A percentile compares a stretch with the other conserved stretches of the same genome.
Conservation (phyloP, 2,329 filamentous ascomycete genomes). For the Pyrenophora seminiperda region DNA sequence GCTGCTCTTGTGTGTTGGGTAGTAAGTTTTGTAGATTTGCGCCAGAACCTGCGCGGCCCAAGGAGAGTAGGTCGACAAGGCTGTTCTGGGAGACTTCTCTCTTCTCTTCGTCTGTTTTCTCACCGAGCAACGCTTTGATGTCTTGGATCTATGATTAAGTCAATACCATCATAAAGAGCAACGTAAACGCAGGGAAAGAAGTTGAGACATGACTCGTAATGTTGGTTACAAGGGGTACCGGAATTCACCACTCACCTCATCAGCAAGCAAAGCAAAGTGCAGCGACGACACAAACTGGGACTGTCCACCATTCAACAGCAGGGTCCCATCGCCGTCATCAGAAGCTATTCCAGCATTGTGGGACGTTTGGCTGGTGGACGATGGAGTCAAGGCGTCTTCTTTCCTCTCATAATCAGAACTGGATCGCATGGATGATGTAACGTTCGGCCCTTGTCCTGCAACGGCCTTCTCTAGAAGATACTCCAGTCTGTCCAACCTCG, state of each 20-base stretch:
- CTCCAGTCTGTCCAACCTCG: constrained; percentile 46
- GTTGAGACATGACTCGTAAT: background rate
- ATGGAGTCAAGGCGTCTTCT: constrained; percentile 37
- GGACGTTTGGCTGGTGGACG: constrained; percentile 42
- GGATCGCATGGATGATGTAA: constrained; percentile 22
- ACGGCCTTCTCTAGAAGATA: constrained; percentile 44
- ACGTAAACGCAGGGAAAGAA: too few species aligned
- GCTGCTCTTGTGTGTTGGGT: constrained; percentile 38
- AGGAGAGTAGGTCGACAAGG: constrained; percentile 39
- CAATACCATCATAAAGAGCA: background rate
- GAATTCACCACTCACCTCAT: constrained; percentile 38
- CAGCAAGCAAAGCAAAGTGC: constrained; percentile 48
- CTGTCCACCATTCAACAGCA: constrained; percentile 45
- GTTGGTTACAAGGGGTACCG: background rate
- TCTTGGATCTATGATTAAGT: constrained; percentile 42
- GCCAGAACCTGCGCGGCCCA: constrained; percentile 38
- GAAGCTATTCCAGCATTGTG: constrained; percentile 44
- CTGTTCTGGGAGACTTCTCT: constrained; percentile 38
- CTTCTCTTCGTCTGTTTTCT: constrained; percentile 38
- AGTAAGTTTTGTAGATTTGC: constrained; percentile 36
- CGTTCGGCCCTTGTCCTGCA: constrained; percentile 22
- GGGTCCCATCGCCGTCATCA: constrained; percentile 44
- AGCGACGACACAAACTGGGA: constrained; percentile 49
- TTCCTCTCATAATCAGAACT: constrained; percentile 27
- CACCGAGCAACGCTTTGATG: constrained; percentile 45